Conservation (phyloP, 1,284 basidiomycete species). For the Puccinia triticina region DNA sequence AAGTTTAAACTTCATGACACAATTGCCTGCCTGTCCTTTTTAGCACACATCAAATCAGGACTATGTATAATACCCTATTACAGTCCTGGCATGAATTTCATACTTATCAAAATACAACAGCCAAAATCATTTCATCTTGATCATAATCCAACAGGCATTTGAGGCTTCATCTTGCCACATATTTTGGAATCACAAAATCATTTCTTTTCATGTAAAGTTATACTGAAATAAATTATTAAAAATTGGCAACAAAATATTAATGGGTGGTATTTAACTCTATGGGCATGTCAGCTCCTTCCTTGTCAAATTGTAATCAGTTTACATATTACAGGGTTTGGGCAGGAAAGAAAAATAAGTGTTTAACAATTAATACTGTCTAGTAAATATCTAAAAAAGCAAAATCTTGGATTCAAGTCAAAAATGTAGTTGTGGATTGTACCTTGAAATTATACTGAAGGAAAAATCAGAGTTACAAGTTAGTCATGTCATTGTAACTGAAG, state of each 20-base stretch:
- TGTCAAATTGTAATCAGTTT: not conserved
- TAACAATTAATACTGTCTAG: not conserved
- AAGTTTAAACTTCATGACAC: not conserved
- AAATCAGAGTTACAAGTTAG: not conserved
- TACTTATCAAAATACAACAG: too few relatives aligned
- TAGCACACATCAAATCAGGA: not conserved
- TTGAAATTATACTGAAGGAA: not conserved
- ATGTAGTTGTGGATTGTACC: not conserved
- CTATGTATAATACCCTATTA: not conserved
- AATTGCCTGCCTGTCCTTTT: not conserved
- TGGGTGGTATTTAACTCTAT: conserved; percentile 1
- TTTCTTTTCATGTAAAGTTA: not conserved
- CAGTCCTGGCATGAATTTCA: not conserved
- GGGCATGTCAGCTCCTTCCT: not conserved
- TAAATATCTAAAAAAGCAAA: not conserved
- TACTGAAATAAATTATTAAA: not conserved
- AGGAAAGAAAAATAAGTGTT: not conserved
- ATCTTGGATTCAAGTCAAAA: not conserved
- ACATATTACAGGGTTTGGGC: not conserved
- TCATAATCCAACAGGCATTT: not conserved
- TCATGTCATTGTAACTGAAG: not conserved
- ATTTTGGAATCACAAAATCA: not conserved
- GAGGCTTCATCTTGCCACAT: not conserved
- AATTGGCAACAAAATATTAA: not conserved
- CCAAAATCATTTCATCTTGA: not conserved